Base-by-base conservation (phyloP, 2,329 filamentous ascomycete species). In the Neoascochyta sp. region DNA sequence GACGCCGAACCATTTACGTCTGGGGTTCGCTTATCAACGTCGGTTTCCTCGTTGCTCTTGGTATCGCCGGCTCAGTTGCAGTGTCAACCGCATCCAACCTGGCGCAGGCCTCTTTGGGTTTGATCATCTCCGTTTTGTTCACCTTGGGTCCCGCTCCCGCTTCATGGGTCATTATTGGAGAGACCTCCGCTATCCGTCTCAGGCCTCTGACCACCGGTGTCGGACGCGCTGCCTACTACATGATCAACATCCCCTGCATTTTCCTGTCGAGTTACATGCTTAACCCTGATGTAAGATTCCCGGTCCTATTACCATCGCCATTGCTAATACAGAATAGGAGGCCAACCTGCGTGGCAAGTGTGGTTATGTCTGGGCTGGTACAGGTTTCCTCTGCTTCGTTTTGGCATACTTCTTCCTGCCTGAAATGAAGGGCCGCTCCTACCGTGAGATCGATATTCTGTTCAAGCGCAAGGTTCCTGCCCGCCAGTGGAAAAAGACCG, bases 51-150 rank as follows among this genome's bases (percentile, higher is more conserved):
- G 30, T 82, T 38, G 64, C 65, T 4, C 75, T 83, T 15, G 79
- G 78, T 57, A 64, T 82, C 41, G 74, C 74, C 1, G 78, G 54
- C 37, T 79, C 76, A 5, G 55, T 76, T 32, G 66, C 62, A 29
- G 12, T 12, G 2, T 58, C 54, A 7, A 65, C 34, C 0, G 46
- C 69, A 5, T 49, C 74, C 24, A 68, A 57, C 28, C 62, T 72
- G 17, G 78, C 78, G 2, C 75, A 79, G 55, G 79, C 79, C 7
- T 75, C 72, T 6, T 64, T 83, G 14, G 79, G 78, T 41, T 64
- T 83, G 29, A 78, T 82, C 45, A 68, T 83, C 50, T 82, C 79
- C 16, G 74, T 83, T 33, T 60, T 81, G 17, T 84, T 81, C 64
- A 74, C 71, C 22, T 57, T 79, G 10, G 76, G 75, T 44, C 76